Evolutionary conservation across 106 monocot genomes (phyloP).

Genomic region (Gastrodia elata): DNA sequence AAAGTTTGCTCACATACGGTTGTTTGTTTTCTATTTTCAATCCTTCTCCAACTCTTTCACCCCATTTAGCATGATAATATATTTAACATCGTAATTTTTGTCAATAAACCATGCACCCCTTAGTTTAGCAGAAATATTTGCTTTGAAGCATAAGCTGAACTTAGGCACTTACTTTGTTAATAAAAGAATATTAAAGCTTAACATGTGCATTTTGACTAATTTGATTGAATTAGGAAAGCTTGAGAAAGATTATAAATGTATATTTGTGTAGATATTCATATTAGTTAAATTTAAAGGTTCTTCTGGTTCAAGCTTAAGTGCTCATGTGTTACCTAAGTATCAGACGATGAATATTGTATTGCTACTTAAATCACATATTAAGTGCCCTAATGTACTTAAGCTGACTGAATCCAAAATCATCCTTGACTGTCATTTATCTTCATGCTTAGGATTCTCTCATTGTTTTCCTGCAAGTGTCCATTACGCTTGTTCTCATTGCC

Average conservation of each 20-base stretch:
- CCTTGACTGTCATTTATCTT: too few species aligned
- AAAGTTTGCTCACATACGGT: background rate
- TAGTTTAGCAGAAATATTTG: background rate
- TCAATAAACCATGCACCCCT: background rate
- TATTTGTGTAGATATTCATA: background rate
- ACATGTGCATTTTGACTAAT: background rate
- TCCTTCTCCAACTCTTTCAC: background rate
- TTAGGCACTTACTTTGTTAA: background rate
- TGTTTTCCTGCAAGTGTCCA: too few species aligned
- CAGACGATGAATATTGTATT: too few species aligned
- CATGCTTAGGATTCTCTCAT: too few species aligned
- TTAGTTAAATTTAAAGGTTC: background rate
- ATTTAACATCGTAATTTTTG: too few species aligned
- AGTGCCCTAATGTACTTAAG: too few species aligned
- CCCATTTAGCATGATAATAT: too few species aligned
- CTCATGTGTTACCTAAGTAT: too few species aligned
- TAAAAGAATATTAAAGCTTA: background rate
- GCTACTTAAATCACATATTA: too few species aligned
- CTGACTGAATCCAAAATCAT: too few species aligned
- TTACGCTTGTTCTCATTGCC: too few species aligned
- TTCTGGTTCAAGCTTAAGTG: too few species aligned
- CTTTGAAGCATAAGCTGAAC: background rate
- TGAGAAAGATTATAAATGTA: background rate
- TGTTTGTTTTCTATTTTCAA: background rate
- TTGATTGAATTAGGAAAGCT: background rate